Evolutionary conservation across 345 rosid species (phyloP).

Genomic region (Pseudoturritis turrita): DNA sequence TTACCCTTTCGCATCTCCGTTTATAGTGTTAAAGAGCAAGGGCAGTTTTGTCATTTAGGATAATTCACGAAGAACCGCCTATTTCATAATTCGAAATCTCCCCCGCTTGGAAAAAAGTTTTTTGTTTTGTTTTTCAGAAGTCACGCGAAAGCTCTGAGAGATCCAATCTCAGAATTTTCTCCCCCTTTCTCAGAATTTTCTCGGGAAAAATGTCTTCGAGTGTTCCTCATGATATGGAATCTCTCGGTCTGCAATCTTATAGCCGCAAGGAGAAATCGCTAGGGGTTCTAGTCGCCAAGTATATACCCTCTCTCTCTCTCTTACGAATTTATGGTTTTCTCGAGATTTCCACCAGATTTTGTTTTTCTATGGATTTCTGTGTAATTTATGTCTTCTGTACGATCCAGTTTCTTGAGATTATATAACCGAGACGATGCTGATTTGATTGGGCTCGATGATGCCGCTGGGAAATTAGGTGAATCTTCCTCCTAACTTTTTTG

Average conservation of each 20-base stretch:
- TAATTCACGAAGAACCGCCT: background rate
- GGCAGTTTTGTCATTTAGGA: background rate
- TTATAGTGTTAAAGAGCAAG: background rate
- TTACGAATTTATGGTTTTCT: background rate
- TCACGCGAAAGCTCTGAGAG: background rate
- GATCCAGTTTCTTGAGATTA: slow-evolving; percentile 50
- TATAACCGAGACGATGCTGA: slow-evolving; percentile 54
- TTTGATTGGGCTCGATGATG: slow-evolving; percentile 70
- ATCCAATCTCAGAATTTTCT: background rate
- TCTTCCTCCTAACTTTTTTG: background rate
- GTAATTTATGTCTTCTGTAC: background rate
- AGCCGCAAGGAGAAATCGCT: slow-evolving; percentile 84
- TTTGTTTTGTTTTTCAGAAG: background rate
- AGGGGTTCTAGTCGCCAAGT: slow-evolving; percentile 73
- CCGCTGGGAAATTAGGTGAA: slow-evolving; percentile 55
- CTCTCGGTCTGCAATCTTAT: slow-evolving; percentile 39
- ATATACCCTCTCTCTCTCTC: background rate
- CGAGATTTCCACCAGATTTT: background rate
- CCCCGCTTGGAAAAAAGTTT: background rate
- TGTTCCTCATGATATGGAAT: slow-evolving; percentile 31
- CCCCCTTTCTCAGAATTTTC: background rate
- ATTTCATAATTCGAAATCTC: slow-evolving; percentile 21
- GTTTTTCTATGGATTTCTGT: background rate
- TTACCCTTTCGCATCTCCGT: background rate
- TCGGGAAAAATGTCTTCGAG: slow-evolving; percentile 4